Conservation (phyloP, 305 asterid species). For the Coffea humblotiana region DNA sequence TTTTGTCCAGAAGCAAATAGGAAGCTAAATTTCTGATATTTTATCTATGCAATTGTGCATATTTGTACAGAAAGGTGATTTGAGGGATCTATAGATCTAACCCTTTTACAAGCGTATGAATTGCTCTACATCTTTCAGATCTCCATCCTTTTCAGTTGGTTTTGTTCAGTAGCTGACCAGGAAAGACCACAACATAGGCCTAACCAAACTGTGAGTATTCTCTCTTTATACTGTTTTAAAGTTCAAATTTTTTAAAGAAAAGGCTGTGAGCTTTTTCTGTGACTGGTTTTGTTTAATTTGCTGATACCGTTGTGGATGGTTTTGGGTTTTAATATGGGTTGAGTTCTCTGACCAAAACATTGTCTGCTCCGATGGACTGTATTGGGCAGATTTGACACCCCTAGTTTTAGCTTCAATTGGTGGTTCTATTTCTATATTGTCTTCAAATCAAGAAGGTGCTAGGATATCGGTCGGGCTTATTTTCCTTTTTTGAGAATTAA, state of each 20-base stretch:
- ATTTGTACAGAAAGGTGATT: constrained; percentile 19
- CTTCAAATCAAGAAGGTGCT: constrained; percentile 3
- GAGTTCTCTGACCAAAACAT: constrained; percentile 13
- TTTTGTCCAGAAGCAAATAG: constrained; percentile 4
- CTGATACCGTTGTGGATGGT: background rate
- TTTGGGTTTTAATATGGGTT: constrained; percentile 11
- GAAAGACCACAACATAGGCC: constrained; percentile 18
- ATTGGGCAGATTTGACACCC: constrained; percentile 29
- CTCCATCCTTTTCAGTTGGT: constrained; percentile 25
- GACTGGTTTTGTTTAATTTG: constrained; percentile 9
- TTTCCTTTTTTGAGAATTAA: constrained; percentile 7
- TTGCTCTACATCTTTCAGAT: constrained; percentile 29
- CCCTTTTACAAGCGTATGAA: constrained; percentile 23
- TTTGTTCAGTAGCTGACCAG: constrained; percentile 28
- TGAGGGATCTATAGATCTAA: constrained; percentile 49
- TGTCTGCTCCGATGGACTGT: constrained; percentile 16
- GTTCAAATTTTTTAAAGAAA: constrained; percentile 3
- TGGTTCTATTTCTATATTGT: constrained; percentile 8
- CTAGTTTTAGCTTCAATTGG: constrained; percentile 16
- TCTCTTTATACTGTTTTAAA: constrained; percentile 4
- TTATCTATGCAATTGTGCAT: background rate
- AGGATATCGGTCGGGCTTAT: constrained; percentile 7
- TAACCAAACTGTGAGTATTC: constrained; percentile 36
- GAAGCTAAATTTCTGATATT: constrained; percentile 18
- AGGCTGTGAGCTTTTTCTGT: constrained; percentile 18